Evolutionary conservation across 768 basidiomycete genomes (phyloP).

Genomic region (Rhodotorula kratochvilovae): DNA sequence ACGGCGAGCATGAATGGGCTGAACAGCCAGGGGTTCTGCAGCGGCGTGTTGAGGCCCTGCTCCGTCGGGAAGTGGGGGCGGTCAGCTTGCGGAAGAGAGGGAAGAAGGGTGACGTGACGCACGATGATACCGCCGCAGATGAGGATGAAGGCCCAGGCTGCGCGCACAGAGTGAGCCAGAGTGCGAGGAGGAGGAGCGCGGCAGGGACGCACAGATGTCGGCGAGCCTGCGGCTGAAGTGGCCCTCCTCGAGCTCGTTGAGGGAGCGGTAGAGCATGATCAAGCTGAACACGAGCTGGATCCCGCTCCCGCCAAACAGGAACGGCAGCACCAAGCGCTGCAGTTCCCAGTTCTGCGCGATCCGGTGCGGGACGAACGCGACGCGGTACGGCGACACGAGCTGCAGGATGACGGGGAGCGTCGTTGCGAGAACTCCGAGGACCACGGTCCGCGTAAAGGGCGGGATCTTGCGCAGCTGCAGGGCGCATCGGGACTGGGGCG

Average conservation of each 20-base stretch:
- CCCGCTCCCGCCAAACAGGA: slow-evolving; percentile 67
- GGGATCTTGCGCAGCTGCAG: slow-evolving; percentile 69
- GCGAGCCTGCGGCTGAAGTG: slow-evolving; percentile 61
- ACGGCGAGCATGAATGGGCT: slow-evolving; percentile 65
- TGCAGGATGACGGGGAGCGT: slow-evolving; percentile 59
- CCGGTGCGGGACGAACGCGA: slow-evolving; percentile 56
- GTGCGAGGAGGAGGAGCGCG: too few species aligned
- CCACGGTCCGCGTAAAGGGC: slow-evolving; percentile 69
- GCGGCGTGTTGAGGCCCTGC: slow-evolving; percentile 58
- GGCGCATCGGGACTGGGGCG: background rate
- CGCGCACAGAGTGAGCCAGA: background rate
- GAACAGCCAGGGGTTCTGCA: slow-evolving; percentile 57
- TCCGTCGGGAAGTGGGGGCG: too few species aligned
- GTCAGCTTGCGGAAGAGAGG: background rate
- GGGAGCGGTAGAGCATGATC: slow-evolving; percentile 66
- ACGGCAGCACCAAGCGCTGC: slow-evolving; percentile 54
- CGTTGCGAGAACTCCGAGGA: slow-evolving; percentile 59
- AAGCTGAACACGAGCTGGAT: slow-evolving; percentile 63
- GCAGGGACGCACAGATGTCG: slow-evolving; percentile 69
- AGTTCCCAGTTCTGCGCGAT: slow-evolving; percentile 57
- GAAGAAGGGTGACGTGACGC: background rate
- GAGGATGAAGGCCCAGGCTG: slow-evolving; percentile 28
- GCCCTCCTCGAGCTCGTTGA: slow-evolving; percentile 61
- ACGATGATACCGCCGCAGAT: slow-evolving; percentile 31
- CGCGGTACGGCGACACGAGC: slow-evolving; percentile 55